Conservation (phyloP, 2,329 filamentous ascomycete genomes). For the Fusarium camptoceras region DNA sequence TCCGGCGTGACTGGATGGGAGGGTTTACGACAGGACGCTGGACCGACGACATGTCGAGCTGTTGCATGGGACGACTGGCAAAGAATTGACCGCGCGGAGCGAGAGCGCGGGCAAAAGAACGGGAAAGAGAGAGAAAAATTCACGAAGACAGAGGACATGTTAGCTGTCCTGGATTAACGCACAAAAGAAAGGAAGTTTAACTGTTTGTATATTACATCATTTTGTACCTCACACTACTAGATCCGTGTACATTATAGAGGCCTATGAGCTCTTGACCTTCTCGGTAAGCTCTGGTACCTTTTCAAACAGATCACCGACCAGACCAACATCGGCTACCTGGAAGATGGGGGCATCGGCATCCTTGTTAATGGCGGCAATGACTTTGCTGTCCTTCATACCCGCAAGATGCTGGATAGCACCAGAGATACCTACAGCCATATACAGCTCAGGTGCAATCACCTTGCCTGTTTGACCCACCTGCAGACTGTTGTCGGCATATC, state of each 20-base stretch:
- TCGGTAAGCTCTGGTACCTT: slow-evolving; percentile 96
- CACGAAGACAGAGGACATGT: slow-evolving; percentile 67
- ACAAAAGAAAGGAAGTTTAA: slow-evolving; percentile 35
- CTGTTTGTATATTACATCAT: slow-evolving; percentile 45
- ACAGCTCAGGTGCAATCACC: slow-evolving; percentile 95
- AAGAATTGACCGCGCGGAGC: slow-evolving; percentile 84
- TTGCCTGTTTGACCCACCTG: slow-evolving; percentile 99
- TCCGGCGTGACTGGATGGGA: slow-evolving; percentile 74
- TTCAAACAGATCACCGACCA: slow-evolving; percentile 95
- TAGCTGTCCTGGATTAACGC: slow-evolving; percentile 60
- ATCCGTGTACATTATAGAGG: slow-evolving; percentile 37
- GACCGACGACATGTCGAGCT: slow-evolving; percentile 65
- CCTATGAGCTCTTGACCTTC: slow-evolving; percentile 78
- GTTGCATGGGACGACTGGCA: slow-evolving; percentile 89
- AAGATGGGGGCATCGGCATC: slow-evolving; percentile 97
- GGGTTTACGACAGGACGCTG: slow-evolving; percentile 72
- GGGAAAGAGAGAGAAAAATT: slow-evolving; percentile 86
- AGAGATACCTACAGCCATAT: slow-evolving; percentile 94
- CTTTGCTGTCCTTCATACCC: slow-evolving; percentile 99
- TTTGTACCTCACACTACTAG: slow-evolving; percentile 33
- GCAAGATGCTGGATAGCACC: slow-evolving; percentile 98
- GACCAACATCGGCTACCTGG: slow-evolving; percentile 94
- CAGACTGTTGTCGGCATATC: slow-evolving; percentile 97
- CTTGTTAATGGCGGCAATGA: slow-evolving; percentile 99
- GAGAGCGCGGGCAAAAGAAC: slow-evolving; percentile 68